A percentile compares a stretch with the other conserved stretches of the same genome.
Evolutionary conservation across 2,329 filamentous ascomycete species (phyloP).

Genomic region (Pyricularia grisea): DNA sequence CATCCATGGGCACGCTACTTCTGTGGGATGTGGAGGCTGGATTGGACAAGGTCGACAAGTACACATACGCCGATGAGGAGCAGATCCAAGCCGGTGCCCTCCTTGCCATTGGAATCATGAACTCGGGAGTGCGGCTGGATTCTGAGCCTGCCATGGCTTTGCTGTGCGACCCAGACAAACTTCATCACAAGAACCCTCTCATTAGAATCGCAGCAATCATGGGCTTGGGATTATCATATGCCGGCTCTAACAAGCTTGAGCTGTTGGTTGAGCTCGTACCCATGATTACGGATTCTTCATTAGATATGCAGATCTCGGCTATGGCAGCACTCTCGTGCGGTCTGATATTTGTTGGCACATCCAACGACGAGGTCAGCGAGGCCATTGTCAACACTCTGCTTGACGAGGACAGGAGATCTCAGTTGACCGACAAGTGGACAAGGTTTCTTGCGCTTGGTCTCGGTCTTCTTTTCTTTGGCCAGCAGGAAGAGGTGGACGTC

Average conservation of each 20-base stretch:
- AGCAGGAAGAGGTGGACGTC: conserved; percentile 97
- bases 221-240: conserved; percentile 90
- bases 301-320: conserved; percentile 91
- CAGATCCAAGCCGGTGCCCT: conserved; percentile 83
- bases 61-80: conserved; percentile 76
- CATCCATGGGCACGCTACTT: conserved; percentile 82
- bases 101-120: conserved; percentile 92
- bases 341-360: conserved; percentile 86
- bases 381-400: conserved; percentile 87
- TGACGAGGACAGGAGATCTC: conserved; percentile 83
- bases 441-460: conserved; percentile 92
- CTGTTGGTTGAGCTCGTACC: conserved; percentile 79
- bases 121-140: conserved; percentile 81
- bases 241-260: conserved; percentile 85
- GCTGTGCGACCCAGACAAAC: conserved; percentile 68
- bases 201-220: conserved; percentile 84
- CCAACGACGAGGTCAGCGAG: conserved; percentile 82
- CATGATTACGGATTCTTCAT: conserved; percentile 72
- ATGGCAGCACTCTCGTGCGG: conserved; percentile 91
- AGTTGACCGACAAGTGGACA: conserved; percentile 97
- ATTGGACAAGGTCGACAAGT: conserved; percentile 89
- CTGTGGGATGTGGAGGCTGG: conserved; percentile 92
- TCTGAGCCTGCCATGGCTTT: conserved; percentile 85
- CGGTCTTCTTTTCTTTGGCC: conserved; percentile 88
- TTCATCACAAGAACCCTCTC: conserved; percentile 67